Conservation (phyloP, 371 early-diverging fungal species). For the Circinella umbellata region DNA sequence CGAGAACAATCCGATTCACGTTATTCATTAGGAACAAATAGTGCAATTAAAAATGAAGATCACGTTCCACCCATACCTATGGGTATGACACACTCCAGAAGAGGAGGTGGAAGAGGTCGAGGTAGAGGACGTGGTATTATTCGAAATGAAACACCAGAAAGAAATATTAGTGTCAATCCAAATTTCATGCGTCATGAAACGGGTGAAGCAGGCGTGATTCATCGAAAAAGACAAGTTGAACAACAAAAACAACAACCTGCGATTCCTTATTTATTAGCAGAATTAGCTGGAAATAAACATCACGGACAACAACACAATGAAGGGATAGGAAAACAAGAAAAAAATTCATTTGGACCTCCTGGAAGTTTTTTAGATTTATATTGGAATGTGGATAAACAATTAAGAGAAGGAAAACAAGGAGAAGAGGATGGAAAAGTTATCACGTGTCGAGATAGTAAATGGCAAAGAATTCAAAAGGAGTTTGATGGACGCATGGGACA, state of each 20-base stretch:
- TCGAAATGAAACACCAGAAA: no score
- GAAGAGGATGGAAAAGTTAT: constrained; percentile 9
- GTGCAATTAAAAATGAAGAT: neutral
- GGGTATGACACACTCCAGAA: neutral
- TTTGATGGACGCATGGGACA: constrained; percentile 9
- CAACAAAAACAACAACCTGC: neutral
- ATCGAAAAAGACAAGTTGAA: neutral
- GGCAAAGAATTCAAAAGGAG: constrained; percentile 14
- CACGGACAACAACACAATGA: no score
- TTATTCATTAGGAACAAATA: neutral
- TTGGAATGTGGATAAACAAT: constrained; percentile 18
- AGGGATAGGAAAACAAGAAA: constrained; percentile 1
- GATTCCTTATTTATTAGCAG: neutral
- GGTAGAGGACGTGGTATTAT: neutral
- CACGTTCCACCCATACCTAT: neutral
- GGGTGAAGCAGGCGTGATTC: neutral
- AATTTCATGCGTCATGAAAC: constrained; percentile 14
- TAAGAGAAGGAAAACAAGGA: constrained; percentile 16
- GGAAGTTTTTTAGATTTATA: constrained; percentile 8
- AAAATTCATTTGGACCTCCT: constrained; percentile 13
- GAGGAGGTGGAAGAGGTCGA: neutral
- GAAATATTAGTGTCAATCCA: constrained; percentile 17
- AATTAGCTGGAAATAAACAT: neutral
- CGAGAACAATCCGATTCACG: constrained; percentile 38
- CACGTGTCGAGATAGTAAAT: neutral